Base-by-base conservation (phyloP, 2,329 filamentous ascomycete species). In the Talaromyces amestolkiae region DNA sequence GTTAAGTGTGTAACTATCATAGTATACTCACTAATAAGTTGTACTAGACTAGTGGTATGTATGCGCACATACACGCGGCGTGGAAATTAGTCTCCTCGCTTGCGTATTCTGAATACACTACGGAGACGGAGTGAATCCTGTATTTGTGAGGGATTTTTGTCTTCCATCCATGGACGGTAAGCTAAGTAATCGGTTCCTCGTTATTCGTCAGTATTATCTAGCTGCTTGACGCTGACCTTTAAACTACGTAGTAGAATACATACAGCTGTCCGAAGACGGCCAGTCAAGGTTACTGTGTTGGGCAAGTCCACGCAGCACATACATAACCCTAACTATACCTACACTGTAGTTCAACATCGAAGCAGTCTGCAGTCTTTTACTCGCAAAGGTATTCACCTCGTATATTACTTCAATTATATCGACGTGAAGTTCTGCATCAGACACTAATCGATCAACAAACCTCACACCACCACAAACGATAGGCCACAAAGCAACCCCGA, bases 241-340 rank as follows among this genome's bases (percentile, higher is more conserved):
- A 17, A 11, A 49, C 45, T 47, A 19, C n/a, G n/a, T n/a, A n/a
- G n/a, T n/a, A n/a, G 3, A 9, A 7, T 51, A n/a, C n/a, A 10
- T 27, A 49, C 11, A 49, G 45, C 22, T 10, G 3, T 49, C 45
- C 22, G 24, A 27, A 27, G 22, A 27, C 13, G 22, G 8, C 11
- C 11, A n/a, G 5, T 6, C 31, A 39, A 39, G 43, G 5, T 7
- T 61, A 43, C 64, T 24, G 41, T 22, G 27, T 65, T 47, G 6
- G 64, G 64, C 58, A 65, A 53, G 64, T 65, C 58, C 58, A 58
- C n/a, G 43, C 63, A 22, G 37, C 7, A 11, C 43, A 22, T 41
- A 22, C 54, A 39, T 37, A 51, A n/a, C 33, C 22, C 51, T 35
- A 54, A 35, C 17, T 13, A 33, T 35, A 17, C 31, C 19, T 4